Evolutionary conservation across 31 red algal species (phyloP), one percentile per base, ranked within the genome.

Genomic region (Odonthalia washingtoniensis): DNA sequence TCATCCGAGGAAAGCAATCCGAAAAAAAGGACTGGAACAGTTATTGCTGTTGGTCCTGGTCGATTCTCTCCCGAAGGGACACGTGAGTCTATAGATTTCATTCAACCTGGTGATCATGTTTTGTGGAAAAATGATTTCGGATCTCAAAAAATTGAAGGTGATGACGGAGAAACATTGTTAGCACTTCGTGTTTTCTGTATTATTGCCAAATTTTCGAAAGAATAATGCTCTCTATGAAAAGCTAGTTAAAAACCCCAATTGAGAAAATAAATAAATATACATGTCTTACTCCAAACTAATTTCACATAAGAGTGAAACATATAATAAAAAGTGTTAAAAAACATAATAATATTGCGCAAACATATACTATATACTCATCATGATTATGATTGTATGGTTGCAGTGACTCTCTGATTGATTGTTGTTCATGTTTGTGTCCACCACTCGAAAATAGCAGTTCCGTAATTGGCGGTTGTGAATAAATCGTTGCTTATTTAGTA

Each of bases 401-500:
- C n/a, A n/a, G n/a, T n/a, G n/a, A n/a, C n/a, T n/a, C n/a, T n/a
- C n/a, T n/a, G n/a, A 57, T 14, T 57, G 49, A 14, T 57, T 57
- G 49, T 21, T 14, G 49, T 57, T 30, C 4, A 43, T 80, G 33
- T 16, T 39, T 0, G n/a, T 17, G 9, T 18, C 74, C 39, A 77
- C 74, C 24, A 16, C 21, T 77, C 35, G 16, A 0, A 0, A 0
- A 46, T 9, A 45, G 27, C 74, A 26, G 9, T 44, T 18, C 36
- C n/a, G n/a, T n/a, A n/a, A n/a, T n/a, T n/a, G n/a, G n/a, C n/a
- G n/a, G n/a, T n/a, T n/a, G n/a, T n/a, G n/a, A n/a, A n/a, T n/a
- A n/a, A n/a, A n/a, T n/a, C n/a, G n/a, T n/a, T n/a, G n/a, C n/a
- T 75, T 85, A 91, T 73, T 92, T 92, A 27, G 90, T 92, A 72